Conservation (phyloP, 2,329 filamentous ascomycete species). For the Talaromyces sp. region DNA sequence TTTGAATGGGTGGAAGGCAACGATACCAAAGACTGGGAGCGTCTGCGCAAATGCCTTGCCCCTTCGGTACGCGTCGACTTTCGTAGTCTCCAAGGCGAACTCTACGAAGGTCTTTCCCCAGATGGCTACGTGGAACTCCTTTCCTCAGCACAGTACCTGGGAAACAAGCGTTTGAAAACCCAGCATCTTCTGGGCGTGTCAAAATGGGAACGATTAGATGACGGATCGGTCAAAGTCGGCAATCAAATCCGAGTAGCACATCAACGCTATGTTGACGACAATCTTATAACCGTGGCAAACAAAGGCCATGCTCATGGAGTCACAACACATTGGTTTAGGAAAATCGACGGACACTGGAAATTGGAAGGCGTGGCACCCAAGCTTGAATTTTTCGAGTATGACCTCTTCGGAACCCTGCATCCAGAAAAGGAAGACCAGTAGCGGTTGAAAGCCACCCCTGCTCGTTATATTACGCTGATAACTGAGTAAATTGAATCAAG, state of each 20-base stretch:
- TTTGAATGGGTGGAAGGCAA: background rate
- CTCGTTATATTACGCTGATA: background rate
- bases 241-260: background rate
- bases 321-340: background rate
- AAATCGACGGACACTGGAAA: constrained; percentile 1
- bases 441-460: background rate
- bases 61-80: background rate
- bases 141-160: background rate
- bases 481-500: background rate
- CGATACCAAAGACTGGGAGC: constrained; percentile 1
- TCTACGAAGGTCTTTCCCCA: background rate
- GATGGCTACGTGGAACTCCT: background rate
- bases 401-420: background rate
- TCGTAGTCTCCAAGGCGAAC: background rate
- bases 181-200: background rate
- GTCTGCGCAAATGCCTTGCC: background rate
- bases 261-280: background rate
- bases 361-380: background rate
- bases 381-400: constrained; percentile 1
- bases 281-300: background rate
- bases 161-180: background rate
- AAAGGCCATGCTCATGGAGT: constrained; percentile 3
- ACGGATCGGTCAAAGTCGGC: background rate
- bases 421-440: background rate
- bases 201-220: background rate